Percentiles rank a stretch among this genome's conserved stretches.
Conservation (phyloP, 345 rosid species). For the Angophora floribunda region DNA sequence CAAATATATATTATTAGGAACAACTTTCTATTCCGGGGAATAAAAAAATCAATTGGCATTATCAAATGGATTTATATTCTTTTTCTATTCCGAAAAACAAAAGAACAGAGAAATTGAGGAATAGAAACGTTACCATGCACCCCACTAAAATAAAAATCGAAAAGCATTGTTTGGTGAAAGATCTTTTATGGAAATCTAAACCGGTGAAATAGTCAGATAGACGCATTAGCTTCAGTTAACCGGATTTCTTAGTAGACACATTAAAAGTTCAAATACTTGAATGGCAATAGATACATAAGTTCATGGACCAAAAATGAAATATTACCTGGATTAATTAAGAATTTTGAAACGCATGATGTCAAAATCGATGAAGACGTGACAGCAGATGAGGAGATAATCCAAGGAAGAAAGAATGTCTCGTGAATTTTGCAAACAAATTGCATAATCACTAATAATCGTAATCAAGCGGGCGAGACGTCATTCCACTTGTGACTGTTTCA, state of each 20-base stretch:
- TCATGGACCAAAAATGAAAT: neutral
- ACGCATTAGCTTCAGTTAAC: neutral
- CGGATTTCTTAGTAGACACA: neutral
- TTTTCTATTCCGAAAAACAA: no score
- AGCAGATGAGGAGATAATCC: neutral
- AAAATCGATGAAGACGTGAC: neutral
- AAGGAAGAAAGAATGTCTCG: neutral
- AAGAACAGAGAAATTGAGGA: no score
- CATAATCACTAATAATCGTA: neutral
- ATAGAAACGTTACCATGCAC: no score
- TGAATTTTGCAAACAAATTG: neutral
- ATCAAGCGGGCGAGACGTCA: neutral
- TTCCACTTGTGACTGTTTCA: neutral
- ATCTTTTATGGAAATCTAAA: no score
- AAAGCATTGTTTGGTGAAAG: no score
- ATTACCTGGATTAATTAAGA: neutral
- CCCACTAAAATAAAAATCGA: no score
- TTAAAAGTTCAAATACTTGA: neutral
- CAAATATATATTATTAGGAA: no score
- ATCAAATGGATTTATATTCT: no score
- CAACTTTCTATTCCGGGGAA: no score
- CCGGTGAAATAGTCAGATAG: neutral
- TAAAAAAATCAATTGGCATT: no score
- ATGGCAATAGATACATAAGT: neutral
- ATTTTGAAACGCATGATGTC: neutral